Evolutionary conservation across 805 yeast species (phyloP).

Genomic region (Kodamaea leandrae): DNA sequence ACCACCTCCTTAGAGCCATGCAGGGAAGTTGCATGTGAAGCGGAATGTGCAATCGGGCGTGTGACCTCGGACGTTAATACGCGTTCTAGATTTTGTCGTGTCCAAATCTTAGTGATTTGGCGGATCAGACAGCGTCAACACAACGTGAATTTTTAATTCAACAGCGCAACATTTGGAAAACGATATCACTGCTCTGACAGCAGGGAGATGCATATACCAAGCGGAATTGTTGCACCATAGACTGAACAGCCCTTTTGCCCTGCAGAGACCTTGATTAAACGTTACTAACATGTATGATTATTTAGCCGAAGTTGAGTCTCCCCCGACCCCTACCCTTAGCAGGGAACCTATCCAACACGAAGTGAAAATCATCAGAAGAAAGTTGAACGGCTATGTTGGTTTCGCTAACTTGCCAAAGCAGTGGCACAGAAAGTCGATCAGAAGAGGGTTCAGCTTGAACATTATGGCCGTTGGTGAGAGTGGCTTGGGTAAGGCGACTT

Average conservation of each 20-base stretch:
- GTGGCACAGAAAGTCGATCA: slow-evolving; percentile 91
- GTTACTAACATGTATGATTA: slow-evolving; percentile 6
- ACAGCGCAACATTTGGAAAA: background rate
- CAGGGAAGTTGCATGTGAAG: background rate
- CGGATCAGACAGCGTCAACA: slow-evolving; percentile 3
- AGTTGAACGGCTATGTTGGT: slow-evolving; percentile 90
- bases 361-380: slow-evolving; percentile 70
- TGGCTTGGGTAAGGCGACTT: slow-evolving; percentile 91
- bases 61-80: no score
- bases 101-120: background rate
- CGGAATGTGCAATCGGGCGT: no score
- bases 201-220: no score
- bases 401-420: slow-evolving; percentile 97
- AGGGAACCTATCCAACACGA: slow-evolving; percentile 28
- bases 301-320: slow-evolving; percentile 16
- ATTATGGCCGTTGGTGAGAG: slow-evolving; percentile 87
- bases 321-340: slow-evolving; percentile 8
- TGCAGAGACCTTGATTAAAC: background rate
- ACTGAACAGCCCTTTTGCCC: no score
- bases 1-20: background rate
- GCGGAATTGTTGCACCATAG: no score
- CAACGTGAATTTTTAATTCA: background rate
- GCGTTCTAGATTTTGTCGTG: background rate
- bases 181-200: background rate
- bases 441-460: slow-evolving; percentile 80